Evolutionary conservation across 225 moss, liverwort and hornwort genomes (phyloP).

Genomic region (Asterella californica): DNA sequence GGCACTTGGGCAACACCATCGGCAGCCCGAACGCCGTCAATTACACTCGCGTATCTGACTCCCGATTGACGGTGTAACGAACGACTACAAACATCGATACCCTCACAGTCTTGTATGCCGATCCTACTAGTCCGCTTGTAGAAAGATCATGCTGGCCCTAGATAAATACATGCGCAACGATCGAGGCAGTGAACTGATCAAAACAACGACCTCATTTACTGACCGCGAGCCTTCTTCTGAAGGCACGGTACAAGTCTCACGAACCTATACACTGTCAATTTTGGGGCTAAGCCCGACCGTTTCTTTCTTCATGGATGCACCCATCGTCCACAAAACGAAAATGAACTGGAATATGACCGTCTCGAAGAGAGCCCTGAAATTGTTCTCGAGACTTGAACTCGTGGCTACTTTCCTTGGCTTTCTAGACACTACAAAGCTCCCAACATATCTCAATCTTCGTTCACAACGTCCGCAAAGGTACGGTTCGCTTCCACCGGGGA

Average conservation of each 20-base stretch:
- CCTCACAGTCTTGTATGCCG: no score
- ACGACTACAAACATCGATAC: no score
- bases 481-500: conserved; percentile 24
- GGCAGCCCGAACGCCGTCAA: no score
- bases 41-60: no score
- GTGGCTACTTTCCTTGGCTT: background rate
- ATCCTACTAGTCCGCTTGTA: no score
- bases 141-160: no score
- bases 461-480: conserved; percentile 30
- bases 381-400: background rate
- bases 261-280: conserved; percentile 9
- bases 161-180: no score
- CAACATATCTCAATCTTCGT: conserved; percentile 24
- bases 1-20: no score
- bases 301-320: background rate
- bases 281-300: background rate
- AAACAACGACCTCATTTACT: conserved; percentile 3
- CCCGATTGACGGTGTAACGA: no score
- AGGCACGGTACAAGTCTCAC: background rate
- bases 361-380: background rate
- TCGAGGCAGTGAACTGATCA: no score
- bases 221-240: background rate
- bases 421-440: background rate
- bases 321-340: background rate
- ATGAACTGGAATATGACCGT: background rate